Conservation (phyloP, 805 yeast species). For the Candida takata region DNA sequence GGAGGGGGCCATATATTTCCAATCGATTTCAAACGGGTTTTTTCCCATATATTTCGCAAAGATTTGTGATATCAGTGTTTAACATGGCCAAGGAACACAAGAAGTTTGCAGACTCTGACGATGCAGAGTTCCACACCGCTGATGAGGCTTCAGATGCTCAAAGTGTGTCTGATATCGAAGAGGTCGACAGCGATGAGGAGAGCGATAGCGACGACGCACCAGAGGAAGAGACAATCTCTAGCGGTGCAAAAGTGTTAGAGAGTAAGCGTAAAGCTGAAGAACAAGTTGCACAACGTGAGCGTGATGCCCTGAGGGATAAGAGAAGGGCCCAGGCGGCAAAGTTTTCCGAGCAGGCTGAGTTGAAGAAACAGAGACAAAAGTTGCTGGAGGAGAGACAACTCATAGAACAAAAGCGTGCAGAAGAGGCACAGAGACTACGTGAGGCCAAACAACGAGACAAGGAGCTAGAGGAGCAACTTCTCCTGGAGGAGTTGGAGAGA, state of each 20-base stretch:
- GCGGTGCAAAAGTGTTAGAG: constrained; percentile 14
- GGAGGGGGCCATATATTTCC: too few relatives aligned
- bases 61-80: neutral
- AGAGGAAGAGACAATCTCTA: constrained; percentile 36
- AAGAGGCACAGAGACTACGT: constrained; percentile 13
- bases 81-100: constrained; percentile 8
- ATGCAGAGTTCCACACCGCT: constrained; percentile 12
- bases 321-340: constrained; percentile 22
- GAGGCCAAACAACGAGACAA: constrained; percentile 9
- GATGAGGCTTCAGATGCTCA: constrained; percentile 13
- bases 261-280: constrained; percentile 22
- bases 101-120: constrained; percentile 21
- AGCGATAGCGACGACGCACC: constrained; percentile 40
- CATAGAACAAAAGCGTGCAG: constrained; percentile 15
- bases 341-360: constrained; percentile 19
- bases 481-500: constrained; percentile 11
- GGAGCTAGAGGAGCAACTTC: constrained; percentile 15
- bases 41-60: too few relatives aligned
- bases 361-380: constrained; percentile 16
- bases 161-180: constrained; percentile 4
- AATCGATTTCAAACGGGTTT: too few relatives aligned
- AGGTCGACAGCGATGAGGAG: constrained; percentile 14
- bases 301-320: constrained; percentile 22
- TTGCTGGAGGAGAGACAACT: constrained; percentile 16
- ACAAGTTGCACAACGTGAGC: constrained; percentile 22